Percentiles rank a stretch among this genome's conserved stretches.
Evolutionary conservation across 179 eudicot genomes (phyloP).

Genomic region (Dionaea muscipula): DNA sequence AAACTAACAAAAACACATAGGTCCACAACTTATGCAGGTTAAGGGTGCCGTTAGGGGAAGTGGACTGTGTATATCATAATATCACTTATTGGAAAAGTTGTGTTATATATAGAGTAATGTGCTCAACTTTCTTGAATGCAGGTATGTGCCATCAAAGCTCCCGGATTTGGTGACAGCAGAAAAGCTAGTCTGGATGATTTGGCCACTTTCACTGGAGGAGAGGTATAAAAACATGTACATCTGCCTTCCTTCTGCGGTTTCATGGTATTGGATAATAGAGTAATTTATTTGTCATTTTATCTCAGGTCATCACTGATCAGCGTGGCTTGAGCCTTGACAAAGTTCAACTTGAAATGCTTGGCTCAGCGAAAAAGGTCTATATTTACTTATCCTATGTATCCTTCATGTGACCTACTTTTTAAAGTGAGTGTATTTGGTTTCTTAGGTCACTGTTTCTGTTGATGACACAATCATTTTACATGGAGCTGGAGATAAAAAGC

Average conservation of each 20-base stretch:
- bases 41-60: too few relatives aligned
- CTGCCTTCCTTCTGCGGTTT: neutral
- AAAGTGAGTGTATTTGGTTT: slow-evolving; percentile 12
- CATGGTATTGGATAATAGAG: neutral
- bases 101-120: neutral
- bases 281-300: slow-evolving; percentile 10
- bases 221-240: slow-evolving; percentile 37
- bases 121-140: slow-evolving; percentile 10
- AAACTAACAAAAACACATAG: too few relatives aligned
- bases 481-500: slow-evolving; percentile 81
- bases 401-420: neutral
- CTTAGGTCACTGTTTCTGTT: slow-evolving; percentile 65
- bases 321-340: slow-evolving; percentile 59
- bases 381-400: neutral
- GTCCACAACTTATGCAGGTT: too few relatives aligned
- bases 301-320: slow-evolving; percentile 71
- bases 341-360: slow-evolving; percentile 66
- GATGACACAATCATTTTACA: slow-evolving; percentile 80
- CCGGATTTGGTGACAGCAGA: slow-evolving; percentile 95
- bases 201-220: slow-evolving; percentile 87
- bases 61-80: too few relatives aligned
- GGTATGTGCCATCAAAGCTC: slow-evolving; percentile 99
- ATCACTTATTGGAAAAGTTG: neutral
- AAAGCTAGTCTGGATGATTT: slow-evolving; percentile 80
- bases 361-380: slow-evolving; percentile 76